Base-by-base conservation (phyloP, 352 stramenopile species). In the Phytophthora multivora region DNA sequence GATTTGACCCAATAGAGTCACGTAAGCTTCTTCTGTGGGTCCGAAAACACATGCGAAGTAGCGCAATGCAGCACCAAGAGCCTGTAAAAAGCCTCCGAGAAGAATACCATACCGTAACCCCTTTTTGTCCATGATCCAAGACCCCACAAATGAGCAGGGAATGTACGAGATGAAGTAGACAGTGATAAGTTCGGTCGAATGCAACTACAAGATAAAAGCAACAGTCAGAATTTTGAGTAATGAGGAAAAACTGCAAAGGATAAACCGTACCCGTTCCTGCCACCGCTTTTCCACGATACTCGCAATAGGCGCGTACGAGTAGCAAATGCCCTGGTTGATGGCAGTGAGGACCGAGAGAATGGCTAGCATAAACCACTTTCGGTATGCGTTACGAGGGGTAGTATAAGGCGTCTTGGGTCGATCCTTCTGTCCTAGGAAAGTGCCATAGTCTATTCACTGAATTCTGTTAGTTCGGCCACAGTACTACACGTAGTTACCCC, bases 111-210 rank as follows among this genome's bases (percentile, higher is more conserved):
- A 88, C 11, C 78, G 75, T 30, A 92, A 55, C 0, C 83, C 83
- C 50, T 86, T 83, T 56, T 89, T 83, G 71, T 92, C 83, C 79
- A 92, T 92, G 52, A 92, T 71, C 83, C 83, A 90, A 13, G 83
- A 92, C 3, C 83, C 80, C 19, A 92, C 13, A 54, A 92, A 90
- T 16, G 83, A 90, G 59, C 80, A 92, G 15, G 83, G 83, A 42
- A 92, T 90, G 63, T 92, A 92, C 35, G 79, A 79, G 21, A 90
- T 58, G 54, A 92, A 92, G 66, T 85, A 92, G 43, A 92, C 80
- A 4, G 80, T 92, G 59, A 92, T 89, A 9, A 92, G 64, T 53
- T 89, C 80, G 1, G 79, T 89, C 25, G 80, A 90, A 64, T 88
- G 79, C 35, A 89, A 48, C 79, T 89, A 23, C 1, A 23, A 4